These are phyloP conservation scores for Diaporthe ilicicola DNA, from an alignment of 2,329 filamentous ascomycete species.

Conservation along the genomic window DNA sequence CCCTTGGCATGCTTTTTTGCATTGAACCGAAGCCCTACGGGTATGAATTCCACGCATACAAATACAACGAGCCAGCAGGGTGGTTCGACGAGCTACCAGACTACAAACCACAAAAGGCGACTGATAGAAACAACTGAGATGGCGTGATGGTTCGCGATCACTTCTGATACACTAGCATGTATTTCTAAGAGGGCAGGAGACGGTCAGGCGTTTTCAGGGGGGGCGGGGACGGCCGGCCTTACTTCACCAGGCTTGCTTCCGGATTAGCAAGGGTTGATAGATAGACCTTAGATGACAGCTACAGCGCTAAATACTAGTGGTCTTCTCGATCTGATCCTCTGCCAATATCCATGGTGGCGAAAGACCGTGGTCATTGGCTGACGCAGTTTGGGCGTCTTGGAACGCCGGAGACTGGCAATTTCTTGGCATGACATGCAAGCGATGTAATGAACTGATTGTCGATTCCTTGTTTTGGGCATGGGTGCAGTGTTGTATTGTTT, in stretches of 20 bases:
- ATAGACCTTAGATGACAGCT: conserved; percentile 18
- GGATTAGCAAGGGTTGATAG: not conserved
- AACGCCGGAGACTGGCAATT: not conserved
- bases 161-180: conserved; percentile 12
- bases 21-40: conserved; percentile 98
- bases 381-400: too few species aligned
- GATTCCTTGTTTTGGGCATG: not conserved
- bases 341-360: not conserved
- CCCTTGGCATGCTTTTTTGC: conserved; percentile 91
- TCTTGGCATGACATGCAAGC: not conserved
- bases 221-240: not conserved
- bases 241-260: not conserved
- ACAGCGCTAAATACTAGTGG: conserved; percentile 6
- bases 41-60: conserved; percentile 95
- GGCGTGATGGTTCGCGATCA: not conserved
- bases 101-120: conserved; percentile 76
- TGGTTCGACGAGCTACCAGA: conserved; percentile 89
- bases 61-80: conserved; percentile 79
- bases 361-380: too few species aligned
- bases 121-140: conserved; percentile 48
- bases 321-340: not conserved
- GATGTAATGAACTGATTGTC: not conserved
- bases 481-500: too few species aligned
- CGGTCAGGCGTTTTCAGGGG: conserved; percentile 14
- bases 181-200: conserved; percentile 3